phyloP scores from a whole-genome alignment of 2,329 filamentous ascomycete species.

The Botrytis medusae region DNA sequence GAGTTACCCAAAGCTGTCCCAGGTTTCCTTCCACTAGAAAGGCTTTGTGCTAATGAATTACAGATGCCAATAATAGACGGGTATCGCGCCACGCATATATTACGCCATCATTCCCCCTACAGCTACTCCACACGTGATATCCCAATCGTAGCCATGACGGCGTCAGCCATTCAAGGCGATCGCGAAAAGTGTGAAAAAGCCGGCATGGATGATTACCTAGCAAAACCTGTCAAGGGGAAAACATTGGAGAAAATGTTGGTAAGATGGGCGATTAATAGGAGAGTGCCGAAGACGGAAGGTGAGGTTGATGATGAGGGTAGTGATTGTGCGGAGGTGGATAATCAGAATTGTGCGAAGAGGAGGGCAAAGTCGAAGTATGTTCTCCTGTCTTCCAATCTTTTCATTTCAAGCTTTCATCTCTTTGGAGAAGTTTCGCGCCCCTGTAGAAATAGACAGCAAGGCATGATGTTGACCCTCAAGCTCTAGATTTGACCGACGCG shows the following conservation, averaged over 20 bases:
- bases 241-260: conserved; percentile 70
- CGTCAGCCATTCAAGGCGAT: conserved; percentile 75
- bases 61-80: conserved; percentile 72
- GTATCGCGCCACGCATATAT: conserved; percentile 72
- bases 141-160: conserved; percentile 80
- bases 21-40: background rate
- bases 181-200: conserved; percentile 70
- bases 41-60: background rate
- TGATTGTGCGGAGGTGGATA: conserved; percentile 34
- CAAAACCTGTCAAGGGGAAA: conserved; percentile 70
- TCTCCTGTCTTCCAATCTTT: background rate
- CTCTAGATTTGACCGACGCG: conserved; percentile 1
- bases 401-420: background rate
- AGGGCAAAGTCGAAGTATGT: conserved; percentile 8
- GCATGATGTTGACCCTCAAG: background rate
- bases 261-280: conserved; percentile 60
- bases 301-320: conserved; percentile 27
- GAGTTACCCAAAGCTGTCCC: background rate
- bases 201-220: conserved; percentile 75
- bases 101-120: conserved; percentile 68
- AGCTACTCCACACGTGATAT: conserved; percentile 58
- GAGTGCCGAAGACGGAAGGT: conserved; percentile 25
- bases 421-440: background rate
- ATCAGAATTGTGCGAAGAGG: conserved; percentile 20
- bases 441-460: background rate